Percentiles rank a stretch among this genome's conserved stretches.
These are phyloP conservation scores for Talaromyces sp. DNA, from an alignment of 2,329 filamentous ascomycete genomes.

Conservation along the genomic window DNA sequence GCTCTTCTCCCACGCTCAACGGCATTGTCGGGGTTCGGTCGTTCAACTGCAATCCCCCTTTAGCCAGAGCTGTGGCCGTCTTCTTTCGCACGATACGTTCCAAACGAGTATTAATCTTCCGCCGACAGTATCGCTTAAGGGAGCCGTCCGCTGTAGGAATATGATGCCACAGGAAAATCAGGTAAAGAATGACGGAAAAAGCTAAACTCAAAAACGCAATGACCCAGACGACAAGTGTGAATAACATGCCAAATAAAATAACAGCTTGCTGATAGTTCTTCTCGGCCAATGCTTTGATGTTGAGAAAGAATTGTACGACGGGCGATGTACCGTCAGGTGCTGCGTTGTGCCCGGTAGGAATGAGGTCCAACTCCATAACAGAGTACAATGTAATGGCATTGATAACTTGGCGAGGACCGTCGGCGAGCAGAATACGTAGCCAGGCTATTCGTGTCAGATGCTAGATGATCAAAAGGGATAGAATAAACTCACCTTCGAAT, in stretches of 20 bases:
- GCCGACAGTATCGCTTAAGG: constrained; percentile 79
- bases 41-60: constrained; percentile 58
- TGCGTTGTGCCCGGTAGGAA: constrained; percentile 57
- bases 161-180: constrained; percentile 89
- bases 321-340: constrained; percentile 58
- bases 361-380: constrained; percentile 71
- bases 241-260: constrained; percentile 86
- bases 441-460: constrained; percentile 53
- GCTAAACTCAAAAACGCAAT: constrained; percentile 72
- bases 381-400: constrained; percentile 87
- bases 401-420: constrained; percentile 85
- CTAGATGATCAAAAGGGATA: not conserved
- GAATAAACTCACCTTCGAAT: constrained; percentile 54
- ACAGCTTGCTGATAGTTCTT: constrained; percentile 74
- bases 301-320: constrained; percentile 75
- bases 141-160: constrained; percentile 79
- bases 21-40: constrained; percentile 52
- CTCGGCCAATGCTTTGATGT: constrained; percentile 69
- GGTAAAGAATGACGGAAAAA: constrained; percentile 72
- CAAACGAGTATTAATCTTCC: constrained; percentile 84
- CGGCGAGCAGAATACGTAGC: constrained; percentile 83
- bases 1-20: constrained; percentile 27
- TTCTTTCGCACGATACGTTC: constrained; percentile 80
- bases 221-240: constrained; percentile 85
- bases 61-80: constrained; percentile 82